These are phyloP conservation scores for Maudiozyma serrabonitensis DNA, from an alignment of 805 yeast species.

Conservation along the genomic window DNA sequence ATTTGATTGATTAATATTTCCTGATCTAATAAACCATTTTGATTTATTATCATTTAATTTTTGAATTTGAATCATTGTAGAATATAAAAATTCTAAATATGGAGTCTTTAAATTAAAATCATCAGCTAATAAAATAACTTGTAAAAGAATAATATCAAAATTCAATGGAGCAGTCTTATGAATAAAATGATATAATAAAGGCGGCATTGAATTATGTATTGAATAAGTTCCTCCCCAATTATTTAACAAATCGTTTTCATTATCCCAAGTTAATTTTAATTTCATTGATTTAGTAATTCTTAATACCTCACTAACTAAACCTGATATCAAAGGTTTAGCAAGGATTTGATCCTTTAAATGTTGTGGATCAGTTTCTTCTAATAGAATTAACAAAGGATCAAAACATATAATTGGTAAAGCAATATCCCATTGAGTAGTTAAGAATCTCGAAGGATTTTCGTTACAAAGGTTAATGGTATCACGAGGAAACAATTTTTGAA, in stretches of 20 bases:
- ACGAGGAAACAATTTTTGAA: conserved; percentile 24
- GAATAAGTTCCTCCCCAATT: conserved; percentile 44
- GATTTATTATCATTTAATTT: conserved; percentile 37
- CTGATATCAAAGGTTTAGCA: conserved; percentile 78
- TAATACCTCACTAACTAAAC: conserved; percentile 64
- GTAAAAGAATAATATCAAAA: conserved; percentile 68
- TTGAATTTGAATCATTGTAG: conserved; percentile 57
- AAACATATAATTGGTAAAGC: conserved; percentile 72
- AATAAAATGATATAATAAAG: conserved; percentile 56
- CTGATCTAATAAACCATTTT: conserved; percentile 23
- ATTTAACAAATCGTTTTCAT: conserved; percentile 47
- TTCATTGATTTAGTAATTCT: conserved; percentile 71
- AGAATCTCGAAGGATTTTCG: conserved; percentile 36
- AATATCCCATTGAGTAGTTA: conserved; percentile 75
- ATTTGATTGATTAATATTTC: not conserved
- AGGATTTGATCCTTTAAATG: conserved; percentile 55
- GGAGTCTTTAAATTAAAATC: conserved; percentile 82
- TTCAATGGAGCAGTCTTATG: conserved; percentile 45
- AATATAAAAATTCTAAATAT: conserved; percentile 78
- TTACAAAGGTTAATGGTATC: conserved; percentile 32
- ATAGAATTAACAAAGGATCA: conserved; percentile 63
- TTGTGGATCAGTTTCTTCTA: conserved; percentile 60
- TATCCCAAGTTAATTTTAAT: conserved; percentile 53
- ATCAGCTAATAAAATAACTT: conserved; percentile 85
- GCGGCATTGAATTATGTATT: conserved; percentile 40